Conservation (phyloP, 805 yeast genomes). For the Starmerella riodocensis region DNA sequence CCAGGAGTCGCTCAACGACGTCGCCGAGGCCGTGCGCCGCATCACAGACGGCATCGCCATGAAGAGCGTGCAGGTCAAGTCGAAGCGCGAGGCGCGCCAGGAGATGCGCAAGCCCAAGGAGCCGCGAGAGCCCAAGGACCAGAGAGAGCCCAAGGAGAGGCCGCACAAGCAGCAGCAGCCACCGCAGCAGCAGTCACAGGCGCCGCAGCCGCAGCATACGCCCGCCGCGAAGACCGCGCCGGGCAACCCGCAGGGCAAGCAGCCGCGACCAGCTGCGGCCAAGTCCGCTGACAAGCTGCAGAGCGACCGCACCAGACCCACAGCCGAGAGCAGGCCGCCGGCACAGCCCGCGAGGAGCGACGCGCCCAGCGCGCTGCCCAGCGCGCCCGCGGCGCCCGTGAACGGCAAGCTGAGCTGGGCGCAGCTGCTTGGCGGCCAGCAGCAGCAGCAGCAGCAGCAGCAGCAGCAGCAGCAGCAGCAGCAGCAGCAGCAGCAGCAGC, state of each 20-base stretch:
- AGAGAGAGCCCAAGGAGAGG: constrained; percentile 1
- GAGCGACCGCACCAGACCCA: too few species aligned
- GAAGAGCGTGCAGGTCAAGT: constrained; percentile 80
- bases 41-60: constrained; percentile 81
- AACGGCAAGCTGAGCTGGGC: constrained; percentile 20
- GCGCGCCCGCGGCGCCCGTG: too few species aligned
- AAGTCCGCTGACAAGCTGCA: too few species aligned
- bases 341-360: too few species aligned
- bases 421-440: neutral
- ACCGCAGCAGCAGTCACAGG: constrained; percentile 14
- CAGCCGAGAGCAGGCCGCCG: too few species aligned
- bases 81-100: constrained; percentile 31
- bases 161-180: constrained; percentile 21
- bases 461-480: neutral
- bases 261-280: neutral
- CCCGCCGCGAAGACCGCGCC: neutral
- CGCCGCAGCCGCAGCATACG: constrained; percentile 4
- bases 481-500: neutral
- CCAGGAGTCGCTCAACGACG: constrained; percentile 55
- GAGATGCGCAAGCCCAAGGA: neutral
- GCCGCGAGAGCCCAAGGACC: constrained; percentile 1
- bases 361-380: too few species aligned
- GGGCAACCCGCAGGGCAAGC: neutral
- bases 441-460: neutral
- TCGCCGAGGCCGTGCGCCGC: constrained; percentile 70